A percentile compares a stretch with the other conserved stretches of the same genome.
Conservation (phyloP, 1,284 basidiomycete genomes). For the Peniophora sp. region DNA sequence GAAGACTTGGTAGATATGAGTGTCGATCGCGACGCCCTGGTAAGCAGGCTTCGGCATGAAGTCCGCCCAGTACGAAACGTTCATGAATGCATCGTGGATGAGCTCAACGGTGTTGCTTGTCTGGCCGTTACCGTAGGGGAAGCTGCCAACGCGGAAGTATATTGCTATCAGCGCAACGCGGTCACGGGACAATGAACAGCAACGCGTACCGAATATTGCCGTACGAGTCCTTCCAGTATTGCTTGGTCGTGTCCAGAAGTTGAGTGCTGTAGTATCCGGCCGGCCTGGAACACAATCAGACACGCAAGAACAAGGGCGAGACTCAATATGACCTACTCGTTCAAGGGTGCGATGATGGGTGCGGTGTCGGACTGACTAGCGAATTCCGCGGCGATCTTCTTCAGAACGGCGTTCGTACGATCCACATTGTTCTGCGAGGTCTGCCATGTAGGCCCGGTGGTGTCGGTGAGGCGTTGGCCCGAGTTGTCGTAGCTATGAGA, state of each 20-base stretch:
- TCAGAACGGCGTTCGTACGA: slow-evolving; percentile 66
- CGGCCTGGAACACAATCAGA: slow-evolving; percentile 42
- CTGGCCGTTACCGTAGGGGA: slow-evolving; percentile 49
- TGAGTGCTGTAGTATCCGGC: slow-evolving; percentile 59
- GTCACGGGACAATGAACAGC: slow-evolving; percentile 1
- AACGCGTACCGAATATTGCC: slow-evolving; percentile 59
- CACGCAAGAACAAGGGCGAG: not conserved
- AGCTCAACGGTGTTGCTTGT: slow-evolving; percentile 60
- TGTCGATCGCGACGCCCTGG: slow-evolving; percentile 77
- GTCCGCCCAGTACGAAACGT: slow-evolving; percentile 65
- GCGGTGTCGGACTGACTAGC: slow-evolving; percentile 49
- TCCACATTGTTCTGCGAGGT: slow-evolving; percentile 56
- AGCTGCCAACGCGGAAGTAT: slow-evolving; percentile 33
- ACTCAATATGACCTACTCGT: slow-evolving; percentile 49
- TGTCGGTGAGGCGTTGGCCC: slow-evolving; percentile 45
- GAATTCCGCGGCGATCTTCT: slow-evolving; percentile 55
- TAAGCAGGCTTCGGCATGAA: slow-evolving; percentile 54
- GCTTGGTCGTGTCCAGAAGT: slow-evolving; percentile 48
- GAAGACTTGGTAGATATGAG: slow-evolving; percentile 81
- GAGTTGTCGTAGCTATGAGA: slow-evolving; percentile 75
- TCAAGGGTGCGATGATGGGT: slow-evolving; percentile 67
- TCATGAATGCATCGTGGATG: slow-evolving; percentile 84
- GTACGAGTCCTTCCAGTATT: slow-evolving; percentile 73
- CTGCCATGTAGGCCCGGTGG: slow-evolving; percentile 64
- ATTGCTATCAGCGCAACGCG: slow-evolving; percentile 10